These are phyloP conservation scores for Chlorociboria aeruginascens DNA, from an alignment of 495 filamentous ascomycete species.

Conservation along the genomic window DNA sequence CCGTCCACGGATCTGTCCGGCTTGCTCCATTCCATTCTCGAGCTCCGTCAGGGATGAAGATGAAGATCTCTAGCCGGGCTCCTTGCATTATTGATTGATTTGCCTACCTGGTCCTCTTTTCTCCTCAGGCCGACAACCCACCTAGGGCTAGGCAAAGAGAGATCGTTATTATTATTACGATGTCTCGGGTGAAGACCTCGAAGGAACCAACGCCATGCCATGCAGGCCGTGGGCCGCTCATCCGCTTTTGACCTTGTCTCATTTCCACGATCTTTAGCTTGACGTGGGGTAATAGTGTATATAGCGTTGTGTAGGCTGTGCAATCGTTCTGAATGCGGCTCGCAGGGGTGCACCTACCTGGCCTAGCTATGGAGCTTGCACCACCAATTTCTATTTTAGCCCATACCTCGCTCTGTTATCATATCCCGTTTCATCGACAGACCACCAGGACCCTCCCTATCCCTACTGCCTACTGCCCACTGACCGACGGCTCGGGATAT, in stretches of 20 bases:
- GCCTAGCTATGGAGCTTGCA: no score
- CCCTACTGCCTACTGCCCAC: no score
- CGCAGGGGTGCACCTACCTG: no score
- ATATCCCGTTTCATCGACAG: conserved; percentile 7
- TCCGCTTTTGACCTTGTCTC: no score
- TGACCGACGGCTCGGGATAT: conserved; percentile 14
- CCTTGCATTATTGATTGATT: no score
- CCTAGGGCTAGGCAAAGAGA: no score
- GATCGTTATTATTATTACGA: no score
- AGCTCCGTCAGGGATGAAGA: background rate
- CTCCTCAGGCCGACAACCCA: background rate
- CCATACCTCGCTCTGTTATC: conserved; percentile 5
- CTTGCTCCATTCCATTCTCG: background rate
- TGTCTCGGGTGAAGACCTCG: background rate
- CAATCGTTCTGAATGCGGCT: conserved; percentile 17
- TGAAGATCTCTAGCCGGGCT: conserved; percentile 4
- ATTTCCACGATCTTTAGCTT: no score
- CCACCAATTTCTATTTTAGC: conserved; percentile 12
- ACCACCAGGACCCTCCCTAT: conserved; percentile 12
- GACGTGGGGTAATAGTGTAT: conserved; percentile 4
- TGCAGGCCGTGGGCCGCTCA: background rate
- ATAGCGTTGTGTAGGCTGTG: background rate
- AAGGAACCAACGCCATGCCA: no score
- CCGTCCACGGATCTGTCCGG: background rate
- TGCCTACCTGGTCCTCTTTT: no score